Evolutionary conservation across 2,329 filamentous ascomycete genomes (phyloP), one percentile per base, ranked within the genome.

Genomic region (Periconia sp.): DNA sequence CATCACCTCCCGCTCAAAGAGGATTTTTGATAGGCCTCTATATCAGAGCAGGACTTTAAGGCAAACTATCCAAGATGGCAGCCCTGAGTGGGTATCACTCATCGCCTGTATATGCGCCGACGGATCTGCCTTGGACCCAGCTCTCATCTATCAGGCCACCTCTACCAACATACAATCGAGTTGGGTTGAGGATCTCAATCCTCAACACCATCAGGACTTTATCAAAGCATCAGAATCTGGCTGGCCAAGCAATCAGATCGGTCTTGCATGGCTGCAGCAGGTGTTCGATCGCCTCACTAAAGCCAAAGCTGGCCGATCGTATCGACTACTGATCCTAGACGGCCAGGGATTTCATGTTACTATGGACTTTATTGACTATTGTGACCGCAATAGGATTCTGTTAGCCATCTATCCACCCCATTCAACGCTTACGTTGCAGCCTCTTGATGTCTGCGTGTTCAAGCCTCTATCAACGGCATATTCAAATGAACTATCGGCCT

Each of bases 111-210:
- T 58, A 19, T 60, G 55, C 50, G 55, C 53, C 18, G 49, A 56
- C 49, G 47, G 55, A 18, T 37, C 49, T 17, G 42, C 45, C 40
- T 19, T 58, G 17, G 35, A 45, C 3, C 55, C 49, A 27, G 27
- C 33, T 27, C 49, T 61, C 13, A 58, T 60, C 19, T 60, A 56
- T 49, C 2, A 41, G 23, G 17, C 52, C 40, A 20, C 27, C 31
- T 45, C 45, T 31, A 30, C 43, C 23, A 47, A 47, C 35, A 31
- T 56, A 47, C 45, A 57, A 49, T 8, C 18, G 14, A 49, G 8
- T 27, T 57, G 47, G 51, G 27, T 54, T 40, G 43, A 54, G 40
- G 47, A 57, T n/a, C n/a, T n/a, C n/a, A 44, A 30, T 54, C 6
- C 41, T 50, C 31, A 18, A 33, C 42, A 18, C 18, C 46, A 27